phyloP scores from a whole-genome alignment of 306 rosid genomes.

The Morella rubra region DNA sequence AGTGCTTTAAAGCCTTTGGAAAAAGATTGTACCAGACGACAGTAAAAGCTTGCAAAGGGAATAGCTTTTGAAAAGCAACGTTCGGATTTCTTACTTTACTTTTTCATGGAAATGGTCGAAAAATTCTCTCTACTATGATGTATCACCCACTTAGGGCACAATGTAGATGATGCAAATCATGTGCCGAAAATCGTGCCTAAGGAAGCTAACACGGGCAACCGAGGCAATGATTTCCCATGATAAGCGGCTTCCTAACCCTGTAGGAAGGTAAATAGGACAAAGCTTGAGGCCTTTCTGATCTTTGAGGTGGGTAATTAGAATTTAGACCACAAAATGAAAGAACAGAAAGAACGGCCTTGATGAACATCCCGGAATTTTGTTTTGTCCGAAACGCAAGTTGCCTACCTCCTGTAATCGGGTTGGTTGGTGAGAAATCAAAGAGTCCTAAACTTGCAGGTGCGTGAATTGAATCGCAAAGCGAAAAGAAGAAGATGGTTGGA shows the following conservation, averaged over 20 bases:
- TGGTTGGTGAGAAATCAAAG: background rate
- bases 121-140: background rate
- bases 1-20: constrained; percentile 6
- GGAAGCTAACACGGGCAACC: background rate
- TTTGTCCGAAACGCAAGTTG: background rate
- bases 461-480: too few relatives aligned
- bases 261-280: background rate
- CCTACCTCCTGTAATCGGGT: background rate
- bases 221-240: background rate
- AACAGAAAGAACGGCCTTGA: background rate
- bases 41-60: constrained; percentile 9
- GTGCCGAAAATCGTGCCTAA: background rate
- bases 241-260: background rate
- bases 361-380: too few relatives aligned
- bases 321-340: background rate
- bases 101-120: background rate
- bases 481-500: too few relatives aligned
- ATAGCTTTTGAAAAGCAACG: constrained; percentile 22
- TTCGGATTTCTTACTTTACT: background rate
- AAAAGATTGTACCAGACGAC: background rate
- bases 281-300: background rate
- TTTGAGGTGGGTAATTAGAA: background rate
- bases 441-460: too few relatives aligned
- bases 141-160: too few relatives aligned
- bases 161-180: too few relatives aligned